These are phyloP conservation scores for Ceratobasidium theobromae DNA, from an alignment of 1,284 basidiomycete genomes.

Conservation along the genomic window DNA sequence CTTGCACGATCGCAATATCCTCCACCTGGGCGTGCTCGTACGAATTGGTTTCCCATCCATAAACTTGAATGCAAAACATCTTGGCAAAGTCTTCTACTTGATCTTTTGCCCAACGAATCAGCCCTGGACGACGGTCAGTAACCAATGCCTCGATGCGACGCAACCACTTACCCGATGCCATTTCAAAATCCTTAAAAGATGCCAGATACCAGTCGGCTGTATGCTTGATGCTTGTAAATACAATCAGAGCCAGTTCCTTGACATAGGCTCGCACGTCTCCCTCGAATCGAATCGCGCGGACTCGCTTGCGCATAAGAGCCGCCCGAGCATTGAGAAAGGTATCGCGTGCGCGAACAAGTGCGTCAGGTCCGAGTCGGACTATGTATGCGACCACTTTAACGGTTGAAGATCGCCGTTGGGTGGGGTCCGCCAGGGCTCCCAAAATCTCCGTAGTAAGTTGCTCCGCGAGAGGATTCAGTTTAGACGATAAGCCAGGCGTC, in stretches of 20 bases:
- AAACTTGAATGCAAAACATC: conserved; percentile 90
- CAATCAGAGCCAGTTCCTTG: conserved; percentile 77
- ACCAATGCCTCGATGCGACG: neutral
- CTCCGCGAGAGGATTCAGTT: conserved; percentile 67
- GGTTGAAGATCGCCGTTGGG: conserved; percentile 76
- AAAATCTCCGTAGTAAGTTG: conserved; percentile 74
- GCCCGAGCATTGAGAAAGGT: conserved; percentile 82
- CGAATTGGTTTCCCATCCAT: conserved; percentile 59
- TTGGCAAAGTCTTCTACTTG: conserved; percentile 84
- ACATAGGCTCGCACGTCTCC: conserved; percentile 84
- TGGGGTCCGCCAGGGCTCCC: conserved; percentile 69
- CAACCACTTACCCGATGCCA: conserved; percentile 73
- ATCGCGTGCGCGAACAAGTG: conserved; percentile 76
- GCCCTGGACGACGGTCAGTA: conserved; percentile 55
- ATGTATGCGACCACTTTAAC: conserved; percentile 74
- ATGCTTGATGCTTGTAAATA: conserved; percentile 89
- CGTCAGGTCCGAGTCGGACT: conserved; percentile 60
- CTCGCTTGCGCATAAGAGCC: conserved; percentile 71
- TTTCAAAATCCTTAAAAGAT: conserved; percentile 92
- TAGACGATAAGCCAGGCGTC: conserved; percentile 56
- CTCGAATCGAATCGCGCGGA: conserved; percentile 84
- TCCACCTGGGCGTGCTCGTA: conserved; percentile 48
- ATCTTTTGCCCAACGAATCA: conserved; percentile 91
- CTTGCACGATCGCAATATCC: conserved; percentile 60
- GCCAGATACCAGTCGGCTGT: conserved; percentile 97